Percentiles rank a stretch among this genome's conserved stretches.
phyloP scores from a whole-genome alignment of 495 filamentous ascomycete species.

The Aspergillus coremiiformis region DNA sequence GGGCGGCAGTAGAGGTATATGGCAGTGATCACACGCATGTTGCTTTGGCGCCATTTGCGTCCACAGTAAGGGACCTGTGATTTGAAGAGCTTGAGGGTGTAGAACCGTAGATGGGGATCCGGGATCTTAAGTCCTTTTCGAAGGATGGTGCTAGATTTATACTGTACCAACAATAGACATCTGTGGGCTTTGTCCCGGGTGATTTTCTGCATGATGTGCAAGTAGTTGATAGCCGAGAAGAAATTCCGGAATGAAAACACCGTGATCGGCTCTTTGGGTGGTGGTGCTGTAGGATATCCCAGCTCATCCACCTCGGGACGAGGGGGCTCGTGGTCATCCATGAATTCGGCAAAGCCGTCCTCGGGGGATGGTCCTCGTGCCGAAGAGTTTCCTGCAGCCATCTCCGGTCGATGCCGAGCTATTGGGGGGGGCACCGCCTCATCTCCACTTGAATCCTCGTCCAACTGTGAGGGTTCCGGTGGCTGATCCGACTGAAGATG shows the following conservation, averaged over 20 bases:
- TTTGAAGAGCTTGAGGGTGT: conserved; percentile 97
- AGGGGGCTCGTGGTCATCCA: conserved; percentile 30
- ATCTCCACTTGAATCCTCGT: conserved; percentile 47
- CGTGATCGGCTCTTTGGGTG: conserved; percentile 74
- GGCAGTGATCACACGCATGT: conserved; percentile 97
- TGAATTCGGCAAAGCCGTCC: conserved; percentile 27
- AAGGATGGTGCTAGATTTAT: conserved; percentile 84
- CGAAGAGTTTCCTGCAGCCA: conserved; percentile 20
- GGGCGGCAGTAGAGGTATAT: conserved; percentile 90
- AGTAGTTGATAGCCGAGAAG: conserved; percentile 85
- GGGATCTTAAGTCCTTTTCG: conserved; percentile 86
- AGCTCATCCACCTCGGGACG: conserved; percentile 85
- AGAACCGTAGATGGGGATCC: conserved; percentile 77
- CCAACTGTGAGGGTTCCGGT: conserved; percentile 19
- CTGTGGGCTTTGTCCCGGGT: conserved; percentile 91
- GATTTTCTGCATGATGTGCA: conserved; percentile 94
- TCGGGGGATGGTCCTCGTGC: conserved; percentile 25
- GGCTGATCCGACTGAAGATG: conserved; percentile 48
- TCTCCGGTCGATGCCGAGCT: conserved; percentile 42
- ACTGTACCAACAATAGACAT: conserved; percentile 85
- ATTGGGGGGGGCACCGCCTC: conserved; percentile 83
- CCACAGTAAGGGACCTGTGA: conserved; percentile 96
- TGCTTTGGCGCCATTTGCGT: conserved; percentile 93
- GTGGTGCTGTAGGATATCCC: conserved; percentile 57
- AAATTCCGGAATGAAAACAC: conserved; percentile 90